A percentile compares a stretch with the other conserved stretches of the same genome.
Conservation (phyloP, 2,329 filamentous ascomycete genomes). For the Aureobasidium sp. region DNA sequence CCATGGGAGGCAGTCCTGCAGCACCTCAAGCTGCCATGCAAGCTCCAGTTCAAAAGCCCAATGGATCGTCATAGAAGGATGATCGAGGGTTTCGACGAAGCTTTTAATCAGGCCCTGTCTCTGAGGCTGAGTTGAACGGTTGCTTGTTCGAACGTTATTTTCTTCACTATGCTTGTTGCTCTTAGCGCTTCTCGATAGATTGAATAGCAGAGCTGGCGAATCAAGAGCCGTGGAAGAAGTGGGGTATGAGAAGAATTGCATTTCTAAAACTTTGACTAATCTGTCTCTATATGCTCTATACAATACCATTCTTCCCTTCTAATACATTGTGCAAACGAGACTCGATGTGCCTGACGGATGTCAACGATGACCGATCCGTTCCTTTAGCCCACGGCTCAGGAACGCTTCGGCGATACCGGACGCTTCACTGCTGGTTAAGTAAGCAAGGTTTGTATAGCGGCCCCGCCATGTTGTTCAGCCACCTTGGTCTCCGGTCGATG, state of each 20-base stretch:
- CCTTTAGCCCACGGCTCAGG: not conserved
- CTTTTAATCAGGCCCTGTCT: not conserved
- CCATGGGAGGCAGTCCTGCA: not conserved
- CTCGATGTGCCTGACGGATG: not conserved
- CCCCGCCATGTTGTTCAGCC: not conserved
- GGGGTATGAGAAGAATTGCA: not conserved
- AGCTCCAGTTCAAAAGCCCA: not conserved
- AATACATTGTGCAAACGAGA: not conserved
- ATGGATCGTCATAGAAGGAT: not conserved
- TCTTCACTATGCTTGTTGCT: not conserved
- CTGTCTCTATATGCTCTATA: no score
- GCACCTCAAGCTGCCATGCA: slow-evolving; percentile 6
- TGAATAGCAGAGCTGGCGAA: not conserved
- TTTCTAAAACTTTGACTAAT: not conserved
- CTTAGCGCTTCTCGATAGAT: not conserved
- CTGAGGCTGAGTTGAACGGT: not conserved
- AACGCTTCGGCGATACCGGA: not conserved
- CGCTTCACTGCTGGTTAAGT: not conserved
- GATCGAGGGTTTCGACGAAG: not conserved
- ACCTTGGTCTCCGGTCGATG: not conserved
- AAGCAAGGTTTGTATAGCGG: not conserved
- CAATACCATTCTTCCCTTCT: not conserved
- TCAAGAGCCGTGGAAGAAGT: not conserved
- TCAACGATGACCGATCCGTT: not conserved
- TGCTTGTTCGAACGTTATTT: not conserved